Conservation (phyloP, 306 rosid genomes). For the Lotus japonicus region DNA sequence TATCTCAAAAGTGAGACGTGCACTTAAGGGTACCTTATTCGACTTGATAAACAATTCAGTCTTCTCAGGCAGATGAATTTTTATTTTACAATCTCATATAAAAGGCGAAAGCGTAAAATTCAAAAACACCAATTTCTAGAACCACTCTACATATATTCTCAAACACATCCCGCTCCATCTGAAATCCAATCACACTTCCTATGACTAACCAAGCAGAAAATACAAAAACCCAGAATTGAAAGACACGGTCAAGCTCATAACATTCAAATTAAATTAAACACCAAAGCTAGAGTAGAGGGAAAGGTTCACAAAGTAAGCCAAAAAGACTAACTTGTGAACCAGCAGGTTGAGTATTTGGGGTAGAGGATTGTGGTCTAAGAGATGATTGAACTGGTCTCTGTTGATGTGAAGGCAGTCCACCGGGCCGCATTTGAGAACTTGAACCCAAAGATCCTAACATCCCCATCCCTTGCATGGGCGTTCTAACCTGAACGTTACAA, state of each 20-base stretch:
- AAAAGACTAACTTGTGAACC: constrained; percentile 69
- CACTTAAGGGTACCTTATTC: background rate
- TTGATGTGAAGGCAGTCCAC: constrained; percentile 50
- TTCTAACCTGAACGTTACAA: constrained; percentile 47
- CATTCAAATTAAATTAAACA: background rate
- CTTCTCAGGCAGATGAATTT: background rate
- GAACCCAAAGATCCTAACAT: constrained; percentile 73
- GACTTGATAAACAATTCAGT: background rate
- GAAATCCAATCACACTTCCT: background rate
- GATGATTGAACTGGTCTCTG: constrained; percentile 74
- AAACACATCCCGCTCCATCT: background rate
- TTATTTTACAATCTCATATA: background rate
- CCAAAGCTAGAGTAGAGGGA: background rate
- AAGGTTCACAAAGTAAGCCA: background rate
- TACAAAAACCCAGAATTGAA: background rate
- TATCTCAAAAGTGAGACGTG: background rate
- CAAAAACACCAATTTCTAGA: background rate
- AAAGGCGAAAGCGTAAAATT: background rate
- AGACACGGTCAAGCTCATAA: constrained; percentile 9
- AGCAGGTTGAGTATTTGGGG: constrained; percentile 47
- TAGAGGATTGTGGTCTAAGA: constrained; percentile 54
- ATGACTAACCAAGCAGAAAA: background rate
- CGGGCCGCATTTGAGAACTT: constrained; percentile 67
- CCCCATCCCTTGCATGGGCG: constrained; percentile 72
- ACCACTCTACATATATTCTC: background rate